Evolutionary conservation across 371 early-diverging fungal species (phyloP).

Genomic region (Mortierella sp.): DNA sequence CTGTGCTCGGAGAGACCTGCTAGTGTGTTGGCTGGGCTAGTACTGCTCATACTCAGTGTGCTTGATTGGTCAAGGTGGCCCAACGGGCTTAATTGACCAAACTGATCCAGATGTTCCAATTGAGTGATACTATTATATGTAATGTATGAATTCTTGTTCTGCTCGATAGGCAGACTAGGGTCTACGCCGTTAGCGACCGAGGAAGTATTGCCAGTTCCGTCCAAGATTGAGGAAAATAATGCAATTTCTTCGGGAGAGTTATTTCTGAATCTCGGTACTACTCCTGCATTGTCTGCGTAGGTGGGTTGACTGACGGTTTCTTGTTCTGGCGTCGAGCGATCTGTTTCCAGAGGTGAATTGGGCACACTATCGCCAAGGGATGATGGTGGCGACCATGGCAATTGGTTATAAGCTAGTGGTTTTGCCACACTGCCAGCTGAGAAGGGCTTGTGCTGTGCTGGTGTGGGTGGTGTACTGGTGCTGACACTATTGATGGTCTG

Average conservation of each 20-base stretch:
- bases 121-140: neutral
- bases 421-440: constrained; percentile 19
- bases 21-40: constrained; percentile 20
- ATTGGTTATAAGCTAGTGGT: constrained; percentile 15
- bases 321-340: constrained; percentile 31
- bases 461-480: constrained; percentile 14
- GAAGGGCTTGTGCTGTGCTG: neutral
- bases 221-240: constrained; percentile 35
- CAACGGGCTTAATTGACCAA: neutral
- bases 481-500: constrained; percentile 13
- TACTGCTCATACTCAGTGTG: neutral
- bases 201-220: constrained; percentile 42
- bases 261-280: constrained; percentile 27
- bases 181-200: constrained; percentile 51
- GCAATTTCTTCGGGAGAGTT: constrained; percentile 39
- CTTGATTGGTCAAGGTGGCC: constrained; percentile 1
- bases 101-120: neutral
- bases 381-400: constrained; percentile 59
- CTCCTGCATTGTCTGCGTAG: neutral
- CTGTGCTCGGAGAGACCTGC: constrained; percentile 23
- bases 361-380: constrained; percentile 54
- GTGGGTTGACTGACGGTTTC: constrained; percentile 3
- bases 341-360: constrained; percentile 34
- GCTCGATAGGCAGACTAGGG: constrained; percentile 6
- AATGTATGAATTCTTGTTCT: neutral